Evolutionary conservation across 495 filamentous ascomycete genomes (phyloP).

Genomic region (Pseudevernia furfuracea): DNA sequence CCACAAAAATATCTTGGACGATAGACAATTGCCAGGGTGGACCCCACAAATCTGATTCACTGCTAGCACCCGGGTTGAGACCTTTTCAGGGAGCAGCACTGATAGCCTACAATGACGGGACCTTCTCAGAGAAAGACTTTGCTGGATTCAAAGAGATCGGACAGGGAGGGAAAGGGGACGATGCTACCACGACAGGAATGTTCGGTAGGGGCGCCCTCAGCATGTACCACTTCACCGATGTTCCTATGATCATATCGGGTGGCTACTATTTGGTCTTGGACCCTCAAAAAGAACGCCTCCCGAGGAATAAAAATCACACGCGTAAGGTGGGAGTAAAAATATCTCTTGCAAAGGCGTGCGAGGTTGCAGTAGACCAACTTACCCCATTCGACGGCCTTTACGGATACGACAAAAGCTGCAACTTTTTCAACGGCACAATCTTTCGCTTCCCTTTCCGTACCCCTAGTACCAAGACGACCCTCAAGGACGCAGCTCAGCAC

Average conservation of each 20-base stretch:
- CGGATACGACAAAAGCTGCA: slow-evolving; percentile 24
- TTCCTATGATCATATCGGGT: slow-evolving; percentile 37
- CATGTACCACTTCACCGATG: slow-evolving; percentile 42
- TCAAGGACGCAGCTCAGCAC: slow-evolving; percentile 19
- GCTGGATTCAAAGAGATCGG: slow-evolving; percentile 35
- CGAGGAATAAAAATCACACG: slow-evolving; percentile 22
- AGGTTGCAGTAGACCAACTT: slow-evolving; percentile 31
- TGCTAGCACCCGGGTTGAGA: slow-evolving; percentile 28
- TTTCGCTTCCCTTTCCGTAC: slow-evolving; percentile 36
- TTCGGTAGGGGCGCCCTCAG: slow-evolving; percentile 39
- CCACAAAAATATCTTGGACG: slow-evolving; percentile 33
- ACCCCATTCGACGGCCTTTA: slow-evolving; percentile 36
- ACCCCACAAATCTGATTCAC: slow-evolving; percentile 9
- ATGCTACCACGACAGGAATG: slow-evolving; percentile 33
- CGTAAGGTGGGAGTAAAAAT: slow-evolving; percentile 26
- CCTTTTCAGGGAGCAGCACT: slow-evolving; percentile 34
- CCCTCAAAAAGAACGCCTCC: slow-evolving; percentile 32
- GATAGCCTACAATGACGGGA: slow-evolving; percentile 35
- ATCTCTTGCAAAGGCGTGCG: slow-evolving; percentile 12
- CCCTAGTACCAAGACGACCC: not conserved
- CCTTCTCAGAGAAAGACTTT: slow-evolving; percentile 34
- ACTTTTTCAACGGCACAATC: slow-evolving; percentile 35
- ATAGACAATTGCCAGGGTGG: slow-evolving; percentile 27
- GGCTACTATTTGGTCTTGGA: slow-evolving; percentile 36
- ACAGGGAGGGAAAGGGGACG: slow-evolving; percentile 33